Evolutionary conservation across 257 asterid genomes (phyloP), one percentile per base, ranked within the genome.

Genomic region (Thymus quinquecostatus): DNA sequence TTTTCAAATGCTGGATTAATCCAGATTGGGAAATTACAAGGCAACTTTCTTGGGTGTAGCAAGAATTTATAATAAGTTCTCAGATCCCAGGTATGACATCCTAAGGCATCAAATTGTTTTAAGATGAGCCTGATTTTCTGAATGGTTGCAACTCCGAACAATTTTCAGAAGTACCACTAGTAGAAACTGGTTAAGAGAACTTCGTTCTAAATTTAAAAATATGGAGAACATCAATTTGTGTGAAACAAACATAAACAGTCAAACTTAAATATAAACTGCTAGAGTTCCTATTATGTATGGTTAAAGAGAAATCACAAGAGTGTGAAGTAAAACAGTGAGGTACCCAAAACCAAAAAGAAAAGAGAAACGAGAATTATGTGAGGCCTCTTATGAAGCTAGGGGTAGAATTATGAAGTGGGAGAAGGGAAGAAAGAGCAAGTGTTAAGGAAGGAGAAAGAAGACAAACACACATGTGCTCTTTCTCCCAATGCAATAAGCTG

Each of bases 401-500:
- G 92, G 73, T 72, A 84, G 87, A 78, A 73, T 78, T 80, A 82
- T 68, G 85, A 86, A 59, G 86, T 70, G 73, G 89, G 77, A 77
- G 80, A 71, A 87, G 90, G 96, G 95, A 79, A 83, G 96, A 86
- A 86, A 95, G 99, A 86, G 97, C 85, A 88, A 90, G 89, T 78
- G 89, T 77, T 86, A 83, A 90, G 93, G 83, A 87, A 85, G 89
- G 99, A 90, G 96, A 92, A 92, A 90, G 97, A 82, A 90, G 86
- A 95, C 99, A 92, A 95, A 95, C 99, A 95, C 97, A 88, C 96
- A 86, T 95, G 89, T 78, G 84, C 93, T 88, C 88, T 91, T 85
- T 90, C 96, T 89, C 98, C 91, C 86, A 86, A 85, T 75, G 96
- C 92, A 90, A 84, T 84, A 87, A 84, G 99, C 99, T 95, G 99